These are phyloP conservation scores for Globisporangium irregulare DNA, from an alignment of 352 stramenopile species.

Conservation along the genomic window DNA sequence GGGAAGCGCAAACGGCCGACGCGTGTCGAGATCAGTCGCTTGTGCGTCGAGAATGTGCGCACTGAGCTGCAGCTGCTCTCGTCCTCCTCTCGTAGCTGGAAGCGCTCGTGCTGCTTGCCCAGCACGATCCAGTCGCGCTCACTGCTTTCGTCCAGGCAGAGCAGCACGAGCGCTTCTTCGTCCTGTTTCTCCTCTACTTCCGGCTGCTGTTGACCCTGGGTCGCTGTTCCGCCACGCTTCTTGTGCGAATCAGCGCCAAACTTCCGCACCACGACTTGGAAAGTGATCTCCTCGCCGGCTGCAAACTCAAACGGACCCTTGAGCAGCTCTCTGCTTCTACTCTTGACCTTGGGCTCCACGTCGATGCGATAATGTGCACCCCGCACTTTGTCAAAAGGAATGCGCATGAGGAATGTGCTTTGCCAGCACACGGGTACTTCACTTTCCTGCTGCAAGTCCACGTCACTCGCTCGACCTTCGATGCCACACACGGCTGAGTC, in stretches of 20 bases:
- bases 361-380: constrained; percentile 42
- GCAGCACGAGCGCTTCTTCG: constrained; percentile 18
- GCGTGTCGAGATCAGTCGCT: constrained; percentile 43
- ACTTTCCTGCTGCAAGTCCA: neutral
- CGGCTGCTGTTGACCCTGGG: constrained; percentile 6
- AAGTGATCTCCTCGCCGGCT: constrained; percentile 43
- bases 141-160: constrained; percentile 51
- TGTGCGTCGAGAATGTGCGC: constrained; percentile 37
- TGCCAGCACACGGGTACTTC: neutral
- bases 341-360: constrained; percentile 27
- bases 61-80: neutral
- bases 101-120: constrained; percentile 55
- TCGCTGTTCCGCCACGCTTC: neutral
- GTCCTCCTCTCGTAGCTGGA: constrained; percentile 22
- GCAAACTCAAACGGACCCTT: constrained; percentile 14
- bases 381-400: constrained; percentile 26
- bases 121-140: constrained; percentile 69
- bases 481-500: neutral
- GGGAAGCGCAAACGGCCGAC: constrained; percentile 50
- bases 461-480: neutral
- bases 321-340: neutral
- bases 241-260: constrained; percentile 6
- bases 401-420: constrained; percentile 24
- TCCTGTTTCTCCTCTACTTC: constrained; percentile 1
- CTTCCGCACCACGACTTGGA: constrained; percentile 37